Percentiles rank a stretch among this genome's conserved stretches.
phyloP scores from a whole-genome alignment of 2,329 filamentous ascomycete genomes.

The Rhinocladiella mackenziei region DNA sequence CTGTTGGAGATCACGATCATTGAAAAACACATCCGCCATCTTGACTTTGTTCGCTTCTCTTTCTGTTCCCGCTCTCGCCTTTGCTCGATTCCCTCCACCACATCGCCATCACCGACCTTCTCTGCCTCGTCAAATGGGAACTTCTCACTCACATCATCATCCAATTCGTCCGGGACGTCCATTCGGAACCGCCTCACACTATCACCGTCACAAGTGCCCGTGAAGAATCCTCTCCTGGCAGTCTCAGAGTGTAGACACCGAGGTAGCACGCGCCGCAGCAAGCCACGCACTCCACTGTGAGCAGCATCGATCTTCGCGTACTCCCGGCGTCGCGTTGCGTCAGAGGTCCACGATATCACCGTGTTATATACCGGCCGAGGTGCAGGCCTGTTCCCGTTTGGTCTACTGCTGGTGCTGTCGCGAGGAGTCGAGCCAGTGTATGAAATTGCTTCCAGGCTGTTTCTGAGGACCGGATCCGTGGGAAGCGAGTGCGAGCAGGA shows the following conservation, averaged over 20 bases:
- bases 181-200: constrained; percentile 46
- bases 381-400: not conserved
- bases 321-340: constrained; percentile 42
- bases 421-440: not conserved
- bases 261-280: constrained; percentile 42
- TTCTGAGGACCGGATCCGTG: no score
- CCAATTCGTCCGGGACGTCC: constrained; percentile 37
- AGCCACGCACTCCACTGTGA: constrained; percentile 40
- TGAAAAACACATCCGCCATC: no score
- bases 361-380: constrained; percentile 34
- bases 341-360: constrained; percentile 47
- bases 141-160: no score
- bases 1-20: no score
- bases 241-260: constrained; percentile 38
- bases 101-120: no score
- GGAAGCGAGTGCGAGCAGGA: no score
- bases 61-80: no score
- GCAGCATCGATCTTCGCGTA: constrained; percentile 54
- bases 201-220: constrained; percentile 41
- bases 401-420: not conserved
- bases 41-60: no score
- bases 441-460: no score
- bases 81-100: no score
- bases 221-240: constrained; percentile 40
- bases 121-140: no score